A percentile compares a stretch with the other conserved stretches of the same genome.
phyloP scores from a whole-genome alignment of 139 green algal species.

The Coccomyxa sp. region DNA sequence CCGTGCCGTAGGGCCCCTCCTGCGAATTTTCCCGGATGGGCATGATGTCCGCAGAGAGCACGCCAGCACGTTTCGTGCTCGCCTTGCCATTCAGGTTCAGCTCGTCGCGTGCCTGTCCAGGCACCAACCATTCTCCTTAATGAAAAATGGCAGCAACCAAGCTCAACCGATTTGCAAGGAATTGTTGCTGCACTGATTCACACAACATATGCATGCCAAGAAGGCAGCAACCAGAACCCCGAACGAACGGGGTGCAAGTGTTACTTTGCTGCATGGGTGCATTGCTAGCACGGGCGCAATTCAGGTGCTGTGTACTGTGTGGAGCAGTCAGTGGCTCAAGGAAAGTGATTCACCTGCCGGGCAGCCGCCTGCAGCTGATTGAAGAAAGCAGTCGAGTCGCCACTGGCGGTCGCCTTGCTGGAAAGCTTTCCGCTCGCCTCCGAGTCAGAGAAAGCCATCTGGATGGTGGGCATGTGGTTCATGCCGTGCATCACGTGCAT shows the following conservation, averaged over 20 bases:
- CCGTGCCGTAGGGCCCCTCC: no score
- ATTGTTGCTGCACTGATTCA: not conserved
- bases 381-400: not conserved
- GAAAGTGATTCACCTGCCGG: not conserved
- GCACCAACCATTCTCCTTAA: no score
- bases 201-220: no score
- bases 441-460: not conserved
- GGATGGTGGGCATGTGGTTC: not conserved
- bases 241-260: no score
- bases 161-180: not conserved
- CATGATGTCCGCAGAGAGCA: no score
- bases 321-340: not conserved
- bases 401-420: not conserved
- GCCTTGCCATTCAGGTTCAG: no score
- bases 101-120: no score
- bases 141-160: no score
- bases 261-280: no score
- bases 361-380: not conserved
- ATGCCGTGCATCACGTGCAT: not conserved
- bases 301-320: not conserved
- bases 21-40: no score
- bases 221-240: no score
- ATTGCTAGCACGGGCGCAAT: not conserved
- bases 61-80: no score
- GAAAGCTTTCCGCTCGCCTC: not conserved